Base-by-base conservation (phyloP, 2,329 filamentous ascomycete species). In the Alternaria atra region DNA sequence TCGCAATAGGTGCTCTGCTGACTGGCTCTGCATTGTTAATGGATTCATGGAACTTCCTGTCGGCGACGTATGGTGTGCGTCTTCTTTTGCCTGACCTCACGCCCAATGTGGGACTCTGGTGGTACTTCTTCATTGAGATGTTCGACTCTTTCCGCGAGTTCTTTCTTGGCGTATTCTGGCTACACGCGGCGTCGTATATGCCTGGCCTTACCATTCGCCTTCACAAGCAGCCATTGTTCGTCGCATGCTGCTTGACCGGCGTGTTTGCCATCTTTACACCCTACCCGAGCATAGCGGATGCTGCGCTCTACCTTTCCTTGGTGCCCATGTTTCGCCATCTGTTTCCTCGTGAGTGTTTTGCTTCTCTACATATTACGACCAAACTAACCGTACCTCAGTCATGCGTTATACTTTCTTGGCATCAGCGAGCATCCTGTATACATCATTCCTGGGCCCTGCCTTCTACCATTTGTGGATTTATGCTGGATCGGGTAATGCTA, bases 91-190 rank as follows among this genome's bases (percentile, higher is more conserved):
- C 93, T 8, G 95, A 99, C 75, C 85, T 99, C 40, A 96, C 94
- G 0, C 95, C 95, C 12, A 99, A 98, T 68, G 91, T 96, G 30
- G 95, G 95, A 1, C 84, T 99, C 1, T 99, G 95, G 95, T 99
- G 95, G 95, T 99, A 99, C 80, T 99, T 99, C 81, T 98, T 99
- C 77, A 97, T 96, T 69, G 94, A 99, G 77, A 99, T 99, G 89
- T 99, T 99, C 77, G 95, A 99, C 80, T 94, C 94, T 1, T 99
- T 99, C 85, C 88, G 95, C 39, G 90, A 91, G 70, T 99, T 99
- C 84, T 99, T 98, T 84, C 87, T 99, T 3, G 95, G 92, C 55
- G 94, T 99, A 50, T 99, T 99, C 82, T 98, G 96, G 93, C 86
- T 99, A 62, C 95, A 99, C 76, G 88, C 98, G 59, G 89, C 91